These are phyloP conservation scores for Silene noctiflora DNA, from an alignment of 179 eudicot genomes.

Conservation along the genomic window DNA sequence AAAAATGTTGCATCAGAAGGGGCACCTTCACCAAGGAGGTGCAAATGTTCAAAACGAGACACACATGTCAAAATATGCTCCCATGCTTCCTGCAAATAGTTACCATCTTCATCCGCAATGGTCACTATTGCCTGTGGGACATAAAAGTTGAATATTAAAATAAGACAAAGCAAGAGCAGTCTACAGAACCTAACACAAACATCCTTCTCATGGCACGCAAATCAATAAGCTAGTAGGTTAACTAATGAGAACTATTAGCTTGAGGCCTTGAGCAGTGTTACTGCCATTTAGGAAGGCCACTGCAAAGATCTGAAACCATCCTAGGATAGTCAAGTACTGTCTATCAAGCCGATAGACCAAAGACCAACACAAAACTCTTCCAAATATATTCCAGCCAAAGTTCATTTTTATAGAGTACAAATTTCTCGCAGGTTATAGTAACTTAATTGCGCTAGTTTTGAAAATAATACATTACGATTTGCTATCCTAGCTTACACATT, in stretches of 20 bases:
- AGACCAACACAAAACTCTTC: background rate
- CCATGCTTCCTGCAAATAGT: conserved; percentile 97
- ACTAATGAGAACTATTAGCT: background rate
- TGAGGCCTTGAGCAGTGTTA: background rate
- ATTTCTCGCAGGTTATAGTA: too few relatives aligned
- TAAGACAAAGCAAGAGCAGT: background rate
- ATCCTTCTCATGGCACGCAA: background rate
- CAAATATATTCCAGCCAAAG: too few relatives aligned
- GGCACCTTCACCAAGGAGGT: conserved; percentile 95
- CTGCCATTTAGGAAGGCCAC: background rate
- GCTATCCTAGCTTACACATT: too few relatives aligned
- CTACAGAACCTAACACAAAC: background rate
- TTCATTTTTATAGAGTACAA: too few relatives aligned
- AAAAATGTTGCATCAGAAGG: conserved; percentile 99
- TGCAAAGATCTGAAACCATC: background rate
- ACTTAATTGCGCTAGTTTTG: too few relatives aligned
- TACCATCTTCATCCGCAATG: conserved; percentile 98
- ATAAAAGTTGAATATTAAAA: background rate
- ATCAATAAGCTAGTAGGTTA: background rate
- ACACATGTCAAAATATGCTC: conserved; percentile 97
- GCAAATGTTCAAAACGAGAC: conserved; percentile 97
- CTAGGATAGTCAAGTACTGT: background rate
- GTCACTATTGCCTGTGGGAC: conserved; percentile 74
- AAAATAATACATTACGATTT: too few relatives aligned
- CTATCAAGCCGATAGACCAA: background rate